Base-by-base conservation (phyloP, 1,284 basidiomycete species). In the Cryptococcus depauperatus region DNA sequence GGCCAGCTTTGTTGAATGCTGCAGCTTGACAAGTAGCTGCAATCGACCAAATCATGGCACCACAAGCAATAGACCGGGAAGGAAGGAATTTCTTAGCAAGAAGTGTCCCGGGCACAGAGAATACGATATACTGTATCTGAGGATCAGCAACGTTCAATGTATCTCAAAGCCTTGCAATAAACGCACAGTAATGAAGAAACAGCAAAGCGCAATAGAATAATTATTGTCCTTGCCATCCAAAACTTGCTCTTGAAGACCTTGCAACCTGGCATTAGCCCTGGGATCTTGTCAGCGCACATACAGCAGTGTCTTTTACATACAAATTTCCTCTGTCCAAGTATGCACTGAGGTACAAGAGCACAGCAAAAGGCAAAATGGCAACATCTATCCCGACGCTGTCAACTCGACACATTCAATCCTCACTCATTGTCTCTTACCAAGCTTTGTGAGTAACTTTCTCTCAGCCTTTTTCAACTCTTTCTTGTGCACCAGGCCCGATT, bases 291-390 rank as follows among this genome's bases (percentile, higher is more conserved):
- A 29, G 39, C 13, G 11, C 11, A 14, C 2, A 14, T 8, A 29
- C 16, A 16, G 7, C n/a, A 14, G 18, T 1, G 39, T 3, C n/a
- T 25, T 2, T 26, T 16, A 51, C 60, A 54, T 32, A 61, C 61
- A 67, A 34, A 48, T 68, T 66, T 13, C 67, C 69, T 37, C 71
- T 55, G 42, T 73, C 73, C 27, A 74, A 65, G 51, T 73, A 74
- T 5, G 72, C 72, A 4, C 58, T 57, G 21, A 74, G 57, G 52
- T 74, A 74, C 14, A 74, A 59, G 6, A 37, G 21, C 21, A 37
- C 21, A 7, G 35, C 35, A 37, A 37, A 37, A 11, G 35, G 35
- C 16, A 37, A 22, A 21, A 37, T 37, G 21, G 18, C 35, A 7
- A 37, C 16, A 14, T 37, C 35, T 37, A 14, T 22, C 9, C 21